Percentiles rank a stretch among this genome's conserved stretches.
phyloP scores from a whole-genome alignment of 2,329 filamentous ascomycete species.

The Trichophyton verrucosum region DNA sequence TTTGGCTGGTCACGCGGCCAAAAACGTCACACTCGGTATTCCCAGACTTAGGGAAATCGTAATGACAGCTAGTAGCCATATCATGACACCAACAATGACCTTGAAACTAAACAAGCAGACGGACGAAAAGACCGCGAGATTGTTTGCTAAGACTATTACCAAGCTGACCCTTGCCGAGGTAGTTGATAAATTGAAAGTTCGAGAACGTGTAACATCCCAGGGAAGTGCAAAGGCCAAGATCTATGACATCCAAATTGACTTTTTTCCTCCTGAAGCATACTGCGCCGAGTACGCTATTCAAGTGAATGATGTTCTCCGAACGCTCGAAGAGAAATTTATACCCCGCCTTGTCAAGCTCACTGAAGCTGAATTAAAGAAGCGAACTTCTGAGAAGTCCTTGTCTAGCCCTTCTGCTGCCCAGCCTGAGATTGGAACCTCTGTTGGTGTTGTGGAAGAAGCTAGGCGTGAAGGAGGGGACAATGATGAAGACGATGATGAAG shows the following conservation, averaged over 20 bases:
- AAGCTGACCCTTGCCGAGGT: slow-evolving; percentile 73
- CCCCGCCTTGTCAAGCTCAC: slow-evolving; percentile 58
- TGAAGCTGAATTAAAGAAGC: slow-evolving; percentile 67
- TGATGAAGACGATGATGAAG: slow-evolving; percentile 61
- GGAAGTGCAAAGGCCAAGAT: slow-evolving; percentile 63
- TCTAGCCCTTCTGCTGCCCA: slow-evolving; percentile 53
- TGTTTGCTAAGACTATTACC: slow-evolving; percentile 85
- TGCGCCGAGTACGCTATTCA: slow-evolving; percentile 71
- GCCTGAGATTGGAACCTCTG: slow-evolving; percentile 59
- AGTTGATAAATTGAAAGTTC: slow-evolving; percentile 66
- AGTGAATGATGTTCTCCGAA: slow-evolving; percentile 60
- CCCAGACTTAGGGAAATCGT: slow-evolving; percentile 92
- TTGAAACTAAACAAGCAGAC: slow-evolving; percentile 64
- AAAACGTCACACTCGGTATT: slow-evolving; percentile 98
- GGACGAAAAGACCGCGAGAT: slow-evolving; percentile 53
- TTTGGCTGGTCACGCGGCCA: slow-evolving; percentile 93
- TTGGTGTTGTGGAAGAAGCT: slow-evolving; percentile 43
- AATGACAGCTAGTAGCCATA: slow-evolving; percentile 86
- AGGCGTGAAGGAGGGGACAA: slow-evolving; percentile 41
- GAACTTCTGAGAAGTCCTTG: slow-evolving; percentile 47
- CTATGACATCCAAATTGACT: slow-evolving; percentile 67
- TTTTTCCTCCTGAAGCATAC: slow-evolving; percentile 80
- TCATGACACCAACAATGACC: slow-evolving; percentile 68
- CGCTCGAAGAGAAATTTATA: slow-evolving; percentile 71
- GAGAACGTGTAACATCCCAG: slow-evolving; percentile 60